Evolutionary conservation across 106 monocot species (phyloP).

Genomic region (Allium fistulosum): DNA sequence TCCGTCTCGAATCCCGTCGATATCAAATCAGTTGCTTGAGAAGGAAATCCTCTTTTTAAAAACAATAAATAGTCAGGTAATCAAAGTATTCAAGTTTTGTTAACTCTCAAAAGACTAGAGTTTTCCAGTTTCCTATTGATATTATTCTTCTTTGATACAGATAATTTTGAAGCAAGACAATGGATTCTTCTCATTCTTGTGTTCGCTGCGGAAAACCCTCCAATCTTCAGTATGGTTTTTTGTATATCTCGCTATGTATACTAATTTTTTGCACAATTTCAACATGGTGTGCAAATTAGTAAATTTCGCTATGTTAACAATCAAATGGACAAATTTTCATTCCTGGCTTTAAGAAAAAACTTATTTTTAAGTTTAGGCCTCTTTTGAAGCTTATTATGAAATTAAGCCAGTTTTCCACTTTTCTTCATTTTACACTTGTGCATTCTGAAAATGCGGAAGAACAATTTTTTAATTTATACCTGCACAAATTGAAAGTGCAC

Average conservation of each 20-base stretch:
- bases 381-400: not conserved
- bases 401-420: not conserved
- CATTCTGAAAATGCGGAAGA: too few species aligned
- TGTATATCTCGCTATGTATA: not conserved
- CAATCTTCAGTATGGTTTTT: conserved; percentile 4
- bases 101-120: too few species aligned
- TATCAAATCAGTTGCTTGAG: too few species aligned
- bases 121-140: too few species aligned
- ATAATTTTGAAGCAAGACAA: not conserved
- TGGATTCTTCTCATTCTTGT: conserved; percentile 2
- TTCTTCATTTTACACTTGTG: not conserved
- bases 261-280: not conserved
- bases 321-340: not conserved
- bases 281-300: not conserved
- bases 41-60: too few species aligned
- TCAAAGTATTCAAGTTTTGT: too few species aligned
- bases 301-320: not conserved
- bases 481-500: too few species aligned
- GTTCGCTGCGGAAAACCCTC: conserved; percentile 8
- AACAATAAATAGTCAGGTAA: too few species aligned
- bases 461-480: too few species aligned
- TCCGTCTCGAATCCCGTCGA: too few species aligned
- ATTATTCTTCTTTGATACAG: too few species aligned
- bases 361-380: not conserved
- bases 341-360: not conserved